Evolutionary conservation across 345 rosid species (phyloP), one percentile per base, ranked within the genome.

Genomic region (Theobroma cacao): DNA sequence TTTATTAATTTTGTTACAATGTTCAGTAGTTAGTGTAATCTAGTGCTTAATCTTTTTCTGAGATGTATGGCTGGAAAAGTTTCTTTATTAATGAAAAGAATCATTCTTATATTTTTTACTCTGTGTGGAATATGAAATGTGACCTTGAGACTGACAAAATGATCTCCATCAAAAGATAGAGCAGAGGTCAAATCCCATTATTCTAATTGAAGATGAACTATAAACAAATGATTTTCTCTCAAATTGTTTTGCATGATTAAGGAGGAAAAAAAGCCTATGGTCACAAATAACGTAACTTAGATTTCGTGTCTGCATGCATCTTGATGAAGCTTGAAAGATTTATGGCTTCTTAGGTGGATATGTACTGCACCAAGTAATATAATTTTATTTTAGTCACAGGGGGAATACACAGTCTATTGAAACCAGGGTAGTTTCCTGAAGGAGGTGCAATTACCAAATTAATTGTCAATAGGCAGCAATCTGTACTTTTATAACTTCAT

Each of bases 361-460:
- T 30, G 26, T 22, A 4, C 28, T 67, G 33, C n/a, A 5, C 18
- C 72, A 22, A 24, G 71, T 38, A 22, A 66, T n/a, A 66, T 40
- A 64, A 43, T 67, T 13, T 41, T 41, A 24, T 67, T 41, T 6
- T 5, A 24, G 34, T 26, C 15, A 28, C 59, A 47, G 41, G 33
- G 43, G 61, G 30, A 48, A 33, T 33, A 40, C 17, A 50, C 40
- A 9, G 45, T 71, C 75, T 52, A 5, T 71, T 71, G 75, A 12
- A 52, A 31, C 43, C 43, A 5, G 4, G 5, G 38, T 50, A 34
- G 75, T 31, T n/a, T 33, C 8, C 10, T 70, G 31, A 10, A 20
- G 36, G 75, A 71, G 75, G 43, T 18, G 40, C 60, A 71, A 20
- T 47, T 71, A 38, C 56, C 60, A 47, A 20, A 50, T 71, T 71